phyloP scores from a whole-genome alignment of 768 basidiomycete genomes.

The Tylopilus balloui region DNA sequence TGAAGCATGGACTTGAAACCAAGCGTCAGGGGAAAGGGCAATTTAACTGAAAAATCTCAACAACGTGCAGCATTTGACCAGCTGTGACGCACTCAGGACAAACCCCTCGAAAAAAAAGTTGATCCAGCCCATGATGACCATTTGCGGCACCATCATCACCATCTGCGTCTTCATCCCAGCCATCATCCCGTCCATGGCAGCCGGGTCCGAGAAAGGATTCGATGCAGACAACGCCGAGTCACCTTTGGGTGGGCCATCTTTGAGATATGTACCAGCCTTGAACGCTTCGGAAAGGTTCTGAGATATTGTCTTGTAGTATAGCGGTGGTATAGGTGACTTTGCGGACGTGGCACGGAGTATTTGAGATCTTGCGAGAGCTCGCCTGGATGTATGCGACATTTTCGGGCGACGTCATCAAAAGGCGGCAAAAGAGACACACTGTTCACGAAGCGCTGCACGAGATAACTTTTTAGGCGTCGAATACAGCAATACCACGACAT shows the following conservation, averaged over 20 bases:
- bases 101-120: constrained; percentile 99
- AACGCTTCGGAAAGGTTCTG: constrained; percentile 69
- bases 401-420: background rate
- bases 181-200: constrained; percentile 98
- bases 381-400: constrained; percentile 38
- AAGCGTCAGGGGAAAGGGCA: constrained; percentile 94
- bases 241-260: constrained; percentile 70
- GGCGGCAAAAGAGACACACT: constrained; percentile 53
- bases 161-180: constrained; percentile 98
- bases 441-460: constrained; percentile 81
- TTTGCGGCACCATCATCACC: constrained; percentile 98
- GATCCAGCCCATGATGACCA: constrained; percentile 99
- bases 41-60: constrained; percentile 58
- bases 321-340: constrained; percentile 74
- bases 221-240: constrained; percentile 57
- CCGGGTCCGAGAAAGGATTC: constrained; percentile 86
- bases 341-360: constrained; percentile 78
- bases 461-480: constrained; percentile 77
- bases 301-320: constrained; percentile 72
- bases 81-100: constrained; percentile 75
- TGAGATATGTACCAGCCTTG: constrained; percentile 75
- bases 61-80: background rate
- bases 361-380: constrained; percentile 76
- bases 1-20: constrained; percentile 99
- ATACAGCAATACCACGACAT: constrained; percentile 83